Percentiles rank a stretch among this genome's conserved stretches.
phyloP scores from a whole-genome alignment of 2,329 filamentous ascomycete genomes.

The Neofusicoccum umdonicola region DNA sequence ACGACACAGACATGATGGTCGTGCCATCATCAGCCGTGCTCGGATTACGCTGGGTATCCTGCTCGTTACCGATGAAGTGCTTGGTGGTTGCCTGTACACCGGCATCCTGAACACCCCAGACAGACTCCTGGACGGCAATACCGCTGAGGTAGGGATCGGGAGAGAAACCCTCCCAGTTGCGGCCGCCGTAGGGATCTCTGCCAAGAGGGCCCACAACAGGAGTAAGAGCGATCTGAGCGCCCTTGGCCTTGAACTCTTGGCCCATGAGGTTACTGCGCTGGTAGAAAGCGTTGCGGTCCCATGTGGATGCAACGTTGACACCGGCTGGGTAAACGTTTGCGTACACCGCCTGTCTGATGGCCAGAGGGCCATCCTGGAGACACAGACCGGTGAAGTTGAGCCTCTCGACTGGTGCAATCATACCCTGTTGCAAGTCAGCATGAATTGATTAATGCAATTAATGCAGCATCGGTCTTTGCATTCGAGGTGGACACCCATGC shows the following conservation, averaged over 20 bases:
- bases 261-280: constrained; percentile 35
- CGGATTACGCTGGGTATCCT: constrained; percentile 53
- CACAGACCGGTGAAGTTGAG: constrained; percentile 42
- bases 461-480: too few species aligned
- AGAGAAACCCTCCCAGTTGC: constrained; percentile 51
- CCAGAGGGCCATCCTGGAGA: constrained; percentile 38
- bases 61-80: constrained; percentile 63
- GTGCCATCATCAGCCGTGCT: constrained; percentile 30
- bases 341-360: constrained; percentile 15
- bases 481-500: not conserved
- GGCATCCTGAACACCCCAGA: constrained; percentile 45
- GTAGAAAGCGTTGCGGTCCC: constrained; percentile 37
- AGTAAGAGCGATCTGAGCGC: constrained; percentile 41
- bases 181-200: constrained; percentile 42
- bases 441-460: too few species aligned
- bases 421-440: constrained; percentile 27
- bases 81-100: constrained; percentile 45
- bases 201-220: constrained; percentile 45
- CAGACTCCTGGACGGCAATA: constrained; percentile 41
- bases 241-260: constrained; percentile 32
- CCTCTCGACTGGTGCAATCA: constrained; percentile 36
- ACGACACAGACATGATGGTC: constrained; percentile 37
- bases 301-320: constrained; percentile 38
- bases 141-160: constrained; percentile 50
- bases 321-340: constrained; percentile 39